A percentile compares a stretch with the other conserved stretches of the same genome.
phyloP scores from a whole-genome alignment of 2,329 filamentous ascomycete genomes.

The Fusarium lyarnte region DNA sequence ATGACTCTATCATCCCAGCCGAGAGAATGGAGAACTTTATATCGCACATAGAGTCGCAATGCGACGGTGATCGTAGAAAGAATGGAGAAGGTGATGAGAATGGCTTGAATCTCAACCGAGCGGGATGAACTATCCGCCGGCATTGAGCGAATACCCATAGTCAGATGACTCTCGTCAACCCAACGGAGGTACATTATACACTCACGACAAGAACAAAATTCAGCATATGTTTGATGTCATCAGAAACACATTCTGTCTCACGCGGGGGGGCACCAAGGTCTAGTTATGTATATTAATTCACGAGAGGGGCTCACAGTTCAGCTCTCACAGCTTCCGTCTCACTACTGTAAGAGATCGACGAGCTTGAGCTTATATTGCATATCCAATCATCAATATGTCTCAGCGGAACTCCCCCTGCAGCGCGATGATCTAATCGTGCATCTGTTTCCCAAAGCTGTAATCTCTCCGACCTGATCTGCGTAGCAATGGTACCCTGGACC shows the following conservation, averaged over 20 bases:
- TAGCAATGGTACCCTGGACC: neutral
- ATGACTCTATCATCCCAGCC: conserved; percentile 21
- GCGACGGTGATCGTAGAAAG: conserved; percentile 3
- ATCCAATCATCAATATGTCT: neutral
- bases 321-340: neutral
- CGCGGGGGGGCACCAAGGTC: neutral
- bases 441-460: neutral
- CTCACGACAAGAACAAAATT: neutral
- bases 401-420: neutral
- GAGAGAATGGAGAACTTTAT: neutral
- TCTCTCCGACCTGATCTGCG: neutral
- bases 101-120: conserved; percentile 3
- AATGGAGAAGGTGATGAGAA: conserved; percentile 5
- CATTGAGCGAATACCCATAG: neutral
- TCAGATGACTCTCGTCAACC: neutral
- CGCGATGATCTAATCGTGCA: neutral
- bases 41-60: conserved; percentile 7
- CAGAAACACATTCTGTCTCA: neutral
- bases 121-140: neutral
- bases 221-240: neutral
- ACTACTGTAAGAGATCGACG: neutral
- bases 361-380: neutral
- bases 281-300: neutral
- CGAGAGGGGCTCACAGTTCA: neutral
- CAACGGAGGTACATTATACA: neutral